Evolutionary conservation across 345 rosid species (phyloP), one percentile per base, ranked within the genome.

Genomic region (Excoecaria agallocha): DNA sequence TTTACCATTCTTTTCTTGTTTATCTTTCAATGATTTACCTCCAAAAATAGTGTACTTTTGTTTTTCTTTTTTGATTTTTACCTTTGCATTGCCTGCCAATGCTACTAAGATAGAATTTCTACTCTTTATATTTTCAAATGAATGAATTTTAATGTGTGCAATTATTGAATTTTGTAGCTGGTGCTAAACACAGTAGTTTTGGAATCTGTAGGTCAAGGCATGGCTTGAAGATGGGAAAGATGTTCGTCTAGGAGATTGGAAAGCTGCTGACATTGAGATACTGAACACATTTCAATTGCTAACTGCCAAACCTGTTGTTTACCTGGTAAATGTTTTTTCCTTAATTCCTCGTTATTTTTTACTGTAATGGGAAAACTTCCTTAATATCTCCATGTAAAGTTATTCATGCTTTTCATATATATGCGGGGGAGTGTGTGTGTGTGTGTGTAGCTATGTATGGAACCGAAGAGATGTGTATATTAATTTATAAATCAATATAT

Each of bases 161-260:
- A 41, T 69, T 43, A 52, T 50, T 50, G 68, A 62, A 58, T 30
- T 30, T 5, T 66, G 25, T 67, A 11, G 59, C 52, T 77, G 35
- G 20, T 75, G 73, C 22, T 61, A 41, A 49, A 58, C 52, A 49
- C 70, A 25, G 67, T 55, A 16, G 19, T 38, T 38, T 12, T 85
- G 66, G 77, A 38, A 69, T 58, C 67, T 52, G 54, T 75, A 93
- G 98, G 89, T 95, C 78, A 93, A 89, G 83, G 88, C 89, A 74
- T 90, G 90, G 93, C 84, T 95, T 67, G 83, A 84, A 80, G 97
- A 88, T 24, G 98, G 84, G 74, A 93, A 95, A 77, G 98, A 93
- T 79, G 85, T 95, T 63, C 94, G 97, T 49, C 80, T 95, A 30
- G 99, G 97, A 77, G 99, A 95, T 59, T 95, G 99, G 99, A 95